Percentiles rank a stretch among this genome's conserved stretches.
These are phyloP conservation scores for Acacia pycnantha DNA, from an alignment of 331 rosid genomes.

Conservation along the genomic window DNA sequence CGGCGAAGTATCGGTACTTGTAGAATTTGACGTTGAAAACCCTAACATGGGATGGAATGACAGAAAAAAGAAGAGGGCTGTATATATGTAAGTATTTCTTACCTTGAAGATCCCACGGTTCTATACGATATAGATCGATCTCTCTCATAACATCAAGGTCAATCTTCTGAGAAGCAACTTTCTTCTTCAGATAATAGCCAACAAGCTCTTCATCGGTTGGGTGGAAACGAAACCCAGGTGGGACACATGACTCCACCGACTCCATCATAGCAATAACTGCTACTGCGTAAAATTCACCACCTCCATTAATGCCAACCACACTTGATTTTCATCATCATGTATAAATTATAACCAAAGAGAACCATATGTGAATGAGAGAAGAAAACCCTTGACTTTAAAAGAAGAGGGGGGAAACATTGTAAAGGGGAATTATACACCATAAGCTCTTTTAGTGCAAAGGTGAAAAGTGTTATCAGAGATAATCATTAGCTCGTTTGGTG, in stretches of 20 bases:
- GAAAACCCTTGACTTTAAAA: not conserved
- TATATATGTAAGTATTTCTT: not conserved
- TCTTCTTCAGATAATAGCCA: conserved; percentile 87
- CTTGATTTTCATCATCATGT: conserved; percentile 67
- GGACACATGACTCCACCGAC: conserved; percentile 76
- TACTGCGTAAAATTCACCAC: conserved; percentile 82
- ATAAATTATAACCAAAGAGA: conserved; percentile 43
- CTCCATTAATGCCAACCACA: conserved; percentile 46
- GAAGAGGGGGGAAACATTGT: not conserved
- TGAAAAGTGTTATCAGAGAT: conserved; percentile 65
- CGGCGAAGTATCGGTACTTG: not conserved
- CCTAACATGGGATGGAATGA: conserved; percentile 29
- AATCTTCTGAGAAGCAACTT: conserved; percentile 85
- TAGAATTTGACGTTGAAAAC: conserved; percentile 16
- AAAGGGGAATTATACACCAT: conserved; percentile 1
- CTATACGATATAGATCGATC: conserved; percentile 88
- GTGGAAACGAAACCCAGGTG: conserved; percentile 95
- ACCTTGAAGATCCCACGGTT: conserved; percentile 99
- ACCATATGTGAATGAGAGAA: conserved; percentile 31
- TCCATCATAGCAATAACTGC: conserved; percentile 47
- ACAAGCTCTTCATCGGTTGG: conserved; percentile 97
- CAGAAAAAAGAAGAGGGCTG: not conserved
- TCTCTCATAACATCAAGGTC: conserved; percentile 95
- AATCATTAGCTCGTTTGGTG: conserved; percentile 77
- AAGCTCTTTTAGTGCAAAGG: conserved; percentile 47